A percentile compares a stretch with the other conserved stretches of the same genome.
phyloP scores from a whole-genome alignment of 495 filamentous ascomycete species.

The Penicillium samsonianum region DNA sequence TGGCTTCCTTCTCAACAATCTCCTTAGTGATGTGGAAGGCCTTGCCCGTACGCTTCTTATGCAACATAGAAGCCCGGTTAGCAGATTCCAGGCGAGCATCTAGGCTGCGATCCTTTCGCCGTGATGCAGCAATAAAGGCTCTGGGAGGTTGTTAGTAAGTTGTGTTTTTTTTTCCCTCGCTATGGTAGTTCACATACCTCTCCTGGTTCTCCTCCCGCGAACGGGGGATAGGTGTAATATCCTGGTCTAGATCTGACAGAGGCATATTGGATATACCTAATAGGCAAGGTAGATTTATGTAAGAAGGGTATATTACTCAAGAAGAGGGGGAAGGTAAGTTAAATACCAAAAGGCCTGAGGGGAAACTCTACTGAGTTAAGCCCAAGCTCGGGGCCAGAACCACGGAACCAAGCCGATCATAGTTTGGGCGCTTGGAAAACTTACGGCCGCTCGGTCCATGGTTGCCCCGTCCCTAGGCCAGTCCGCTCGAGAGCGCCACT shows the following conservation, averaged over 20 bases:
- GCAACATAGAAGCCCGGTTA: slow-evolving; percentile 81
- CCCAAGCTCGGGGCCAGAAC: slow-evolving; percentile 20
- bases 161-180: too few relatives aligned
- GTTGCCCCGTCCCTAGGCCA: slow-evolving; percentile 14
- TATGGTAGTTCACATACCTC: slow-evolving; percentile 47
- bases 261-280: slow-evolving; percentile 16
- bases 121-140: slow-evolving; percentile 94
- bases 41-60: slow-evolving; percentile 85
- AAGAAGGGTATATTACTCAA: not conserved
- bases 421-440: slow-evolving; percentile 28
- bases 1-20: slow-evolving; percentile 89
- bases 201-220: slow-evolving; percentile 86
- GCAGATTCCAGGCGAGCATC: slow-evolving; percentile 92
- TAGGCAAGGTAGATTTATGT: not conserved
- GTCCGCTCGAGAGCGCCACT: slow-evolving; percentile 24
- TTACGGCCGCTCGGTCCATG: slow-evolving; percentile 25
- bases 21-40: slow-evolving; percentile 80
- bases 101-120: slow-evolving; percentile 82
- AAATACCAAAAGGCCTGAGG: slow-evolving; percentile 12
- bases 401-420: slow-evolving; percentile 29
- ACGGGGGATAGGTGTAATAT: slow-evolving; percentile 41
- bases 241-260: slow-evolving; percentile 36
- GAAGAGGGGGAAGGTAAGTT: slow-evolving; percentile 8
- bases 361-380: not conserved
- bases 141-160: slow-evolving; percentile 38